Evolutionary conservation across 2,329 filamentous ascomycete species (phyloP).

Genomic region (Penicillium decumbens): DNA sequence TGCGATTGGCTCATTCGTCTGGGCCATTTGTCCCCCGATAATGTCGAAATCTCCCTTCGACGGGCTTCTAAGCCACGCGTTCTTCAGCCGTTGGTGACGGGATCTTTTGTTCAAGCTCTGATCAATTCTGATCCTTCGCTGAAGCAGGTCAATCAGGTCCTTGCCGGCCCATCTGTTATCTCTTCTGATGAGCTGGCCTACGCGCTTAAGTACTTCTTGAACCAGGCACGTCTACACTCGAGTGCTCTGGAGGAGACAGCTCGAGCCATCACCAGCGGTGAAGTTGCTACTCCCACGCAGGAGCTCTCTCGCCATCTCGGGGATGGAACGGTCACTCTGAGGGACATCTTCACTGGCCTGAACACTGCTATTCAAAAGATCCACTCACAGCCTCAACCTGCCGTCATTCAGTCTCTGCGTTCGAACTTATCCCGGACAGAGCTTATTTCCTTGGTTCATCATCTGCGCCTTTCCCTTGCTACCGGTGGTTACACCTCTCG

Average conservation of each 20-base stretch:
- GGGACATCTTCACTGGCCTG: conserved; percentile 36
- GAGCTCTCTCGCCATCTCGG: conserved; percentile 18
- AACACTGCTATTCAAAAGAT: conserved; percentile 38
- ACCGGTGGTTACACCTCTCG: conserved; percentile 42
- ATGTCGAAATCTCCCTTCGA: conserved; percentile 40
- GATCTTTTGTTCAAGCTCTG: conserved; percentile 39
- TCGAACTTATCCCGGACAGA: conserved; percentile 39
- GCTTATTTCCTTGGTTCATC: conserved; percentile 39
- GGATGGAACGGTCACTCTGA: conserved; percentile 22
- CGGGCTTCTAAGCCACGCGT: conserved; percentile 32
- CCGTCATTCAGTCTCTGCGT: conserved; percentile 34
- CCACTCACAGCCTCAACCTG: conserved; percentile 30
- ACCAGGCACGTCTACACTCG: conserved; percentile 35
- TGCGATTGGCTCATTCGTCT: conserved; percentile 41
- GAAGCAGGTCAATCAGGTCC: conserved; percentile 34
- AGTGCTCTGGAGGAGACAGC: conserved; percentile 32
- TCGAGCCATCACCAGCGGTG: conserved; percentile 30
- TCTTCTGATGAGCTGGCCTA: conserved; percentile 39
- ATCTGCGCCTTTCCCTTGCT: conserved; percentile 43
- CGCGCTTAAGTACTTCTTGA: conserved; percentile 38
- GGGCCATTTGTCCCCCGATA: conserved; percentile 37
- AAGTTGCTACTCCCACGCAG: conserved; percentile 23
- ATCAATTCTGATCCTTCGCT: conserved; percentile 39
- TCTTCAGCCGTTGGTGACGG: conserved; percentile 36
- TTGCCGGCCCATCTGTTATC: conserved; percentile 35